Percentiles rank a stretch among this genome's conserved stretches.
These are phyloP conservation scores for Plasmodium reichenowi DNA, from an alignment of 169 alveolate genomes.

Conservation along the genomic window DNA sequence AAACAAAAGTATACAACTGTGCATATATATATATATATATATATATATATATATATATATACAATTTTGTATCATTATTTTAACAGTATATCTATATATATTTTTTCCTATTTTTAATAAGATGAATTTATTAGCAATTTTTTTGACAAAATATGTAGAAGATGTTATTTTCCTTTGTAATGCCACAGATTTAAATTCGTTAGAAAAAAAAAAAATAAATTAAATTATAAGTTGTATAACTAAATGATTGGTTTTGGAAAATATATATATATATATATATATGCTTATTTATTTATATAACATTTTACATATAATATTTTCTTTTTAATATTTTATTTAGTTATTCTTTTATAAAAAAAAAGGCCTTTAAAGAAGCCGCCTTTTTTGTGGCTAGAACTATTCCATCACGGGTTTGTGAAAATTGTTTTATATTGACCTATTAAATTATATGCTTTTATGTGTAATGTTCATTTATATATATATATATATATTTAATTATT, in stretches of 20 bases:
- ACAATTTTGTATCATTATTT: background rate
- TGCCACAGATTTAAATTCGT: constrained; percentile 73
- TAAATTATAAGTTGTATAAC: background rate
- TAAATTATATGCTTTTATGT: too few relatives aligned
- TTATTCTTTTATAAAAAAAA: constrained; percentile 71
- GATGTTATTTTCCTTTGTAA: constrained; percentile 70
- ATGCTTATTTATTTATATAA: background rate
- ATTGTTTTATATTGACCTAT: background rate
- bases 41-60: constrained; percentile 2
- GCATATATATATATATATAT: background rate
- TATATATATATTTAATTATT: too few relatives aligned
- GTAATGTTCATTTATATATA: too few relatives aligned
- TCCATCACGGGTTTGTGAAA: constrained; percentile 75
- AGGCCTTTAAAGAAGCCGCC: constrained; percentile 75
- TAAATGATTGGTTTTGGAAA: background rate
- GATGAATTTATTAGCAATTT: constrained; percentile 72
- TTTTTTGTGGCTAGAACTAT: constrained; percentile 74
- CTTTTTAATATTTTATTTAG: constrained; percentile 19
- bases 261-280: constrained; percentile 1
- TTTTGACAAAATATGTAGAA: constrained; percentile 67
- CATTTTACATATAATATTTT: too few relatives aligned
- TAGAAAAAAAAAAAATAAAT: constrained; percentile 11
- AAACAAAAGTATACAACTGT: background rate
- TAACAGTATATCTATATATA: background rate
- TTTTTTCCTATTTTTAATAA: constrained; percentile 21